Base-by-base conservation (phyloP, 495 filamentous ascomycete species). In the Trichoderma orchidacearum region DNA sequence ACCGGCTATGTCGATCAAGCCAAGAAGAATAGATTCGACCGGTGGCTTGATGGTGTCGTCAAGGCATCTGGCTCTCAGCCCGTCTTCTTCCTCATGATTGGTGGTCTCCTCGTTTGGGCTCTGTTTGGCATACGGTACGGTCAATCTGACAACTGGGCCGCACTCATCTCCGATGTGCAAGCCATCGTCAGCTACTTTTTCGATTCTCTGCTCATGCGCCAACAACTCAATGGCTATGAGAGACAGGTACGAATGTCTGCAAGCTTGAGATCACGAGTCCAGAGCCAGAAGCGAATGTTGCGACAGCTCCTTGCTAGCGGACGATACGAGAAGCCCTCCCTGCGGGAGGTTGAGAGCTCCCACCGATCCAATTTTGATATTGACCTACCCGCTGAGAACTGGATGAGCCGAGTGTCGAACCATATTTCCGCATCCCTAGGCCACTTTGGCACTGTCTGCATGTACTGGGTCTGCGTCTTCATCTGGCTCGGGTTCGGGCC, bases 381-480 rank as follows among this genome's bases (percentile, higher is more conserved):
- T 7, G n/a, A 18, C 1, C 36, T 41, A 21, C 36, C 36, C 21
- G 1, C 17, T 17, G 36, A 41, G 36, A 41, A 17, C n/a, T 41
- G 36, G 36, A 41, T 41, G 17, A 18, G n/a, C 36, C 36, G 36
- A 41, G n/a, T 17, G 8, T 41, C 36, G 13, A 41, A 41, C 1
- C n/a, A 21, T 21, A 18, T 17, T 17, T 13, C 36, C n/a, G 36
- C n/a, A 41, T 13, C 21, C 21, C 13, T 41, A 1, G 36, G 36
- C 21, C 36, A 41, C n/a, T 41, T 41, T 18, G 36, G n/a, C 21
- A 41, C 59, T 8, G 59, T 61, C 11, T 50, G 54, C 18, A 50
- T 74, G 2, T 74, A 66, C 62, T 74, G 69, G 71, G 58, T 64
- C 9, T 55, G 66, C 32, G 68, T 74, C 41, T 58, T 67, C 55